These are phyloP conservation scores for Rosa rugosa DNA, from an alignment of 306 rosid species.

Conservation along the genomic window DNA sequence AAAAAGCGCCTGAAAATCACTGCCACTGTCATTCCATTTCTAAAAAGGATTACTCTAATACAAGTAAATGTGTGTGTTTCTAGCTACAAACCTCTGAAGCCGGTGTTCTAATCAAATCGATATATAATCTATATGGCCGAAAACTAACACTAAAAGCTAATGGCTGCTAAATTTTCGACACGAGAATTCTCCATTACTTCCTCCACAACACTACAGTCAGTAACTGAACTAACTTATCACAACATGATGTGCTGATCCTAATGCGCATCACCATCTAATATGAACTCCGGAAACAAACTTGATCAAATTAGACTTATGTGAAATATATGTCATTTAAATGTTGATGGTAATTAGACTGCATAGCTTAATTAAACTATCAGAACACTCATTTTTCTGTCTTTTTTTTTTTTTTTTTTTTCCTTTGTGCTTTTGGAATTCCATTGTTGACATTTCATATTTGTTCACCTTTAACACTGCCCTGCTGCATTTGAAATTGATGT, in stretches of 20 bases:
- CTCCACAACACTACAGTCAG: background rate
- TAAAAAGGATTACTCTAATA: background rate
- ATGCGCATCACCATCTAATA: background rate
- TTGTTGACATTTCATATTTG: too few species aligned
- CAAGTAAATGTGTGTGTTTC: background rate
- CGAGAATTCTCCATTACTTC: background rate
- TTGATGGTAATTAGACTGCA: too few species aligned
- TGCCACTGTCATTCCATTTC: background rate
- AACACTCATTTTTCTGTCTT: too few species aligned
- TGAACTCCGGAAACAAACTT: background rate
- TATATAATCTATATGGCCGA: background rate
- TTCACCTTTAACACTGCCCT: too few species aligned
- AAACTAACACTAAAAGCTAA: background rate
- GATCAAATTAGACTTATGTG: background rate
- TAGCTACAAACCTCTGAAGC: background rate
- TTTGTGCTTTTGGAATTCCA: too few species aligned
- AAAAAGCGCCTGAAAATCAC: constrained; percentile 31
- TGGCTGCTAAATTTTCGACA: background rate
- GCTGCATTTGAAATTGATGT: too few species aligned
- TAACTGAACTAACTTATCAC: background rate
- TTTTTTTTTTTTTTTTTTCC: too few species aligned
- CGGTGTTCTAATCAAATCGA: background rate
- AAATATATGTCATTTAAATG: too few species aligned
- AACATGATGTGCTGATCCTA: background rate
- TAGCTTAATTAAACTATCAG: too few species aligned